Conservation (phyloP, 2,329 filamentous ascomycete species). For the Eutypella sp. region DNA sequence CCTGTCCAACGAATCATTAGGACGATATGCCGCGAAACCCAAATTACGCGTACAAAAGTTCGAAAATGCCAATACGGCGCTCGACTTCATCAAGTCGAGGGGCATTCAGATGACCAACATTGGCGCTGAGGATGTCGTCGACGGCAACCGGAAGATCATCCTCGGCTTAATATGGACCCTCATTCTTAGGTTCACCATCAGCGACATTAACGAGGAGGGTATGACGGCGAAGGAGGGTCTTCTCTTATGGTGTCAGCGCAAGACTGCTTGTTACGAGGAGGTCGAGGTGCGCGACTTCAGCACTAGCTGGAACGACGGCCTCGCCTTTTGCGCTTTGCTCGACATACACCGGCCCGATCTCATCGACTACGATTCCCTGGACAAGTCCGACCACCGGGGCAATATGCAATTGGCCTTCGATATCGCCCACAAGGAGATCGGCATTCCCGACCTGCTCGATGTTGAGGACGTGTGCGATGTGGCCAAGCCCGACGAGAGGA, state of each 20-base stretch:
- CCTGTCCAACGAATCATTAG: conserved; percentile 88
- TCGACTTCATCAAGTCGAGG: conserved; percentile 86
- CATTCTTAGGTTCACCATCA: conserved; percentile 97
- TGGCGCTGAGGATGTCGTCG: conserved; percentile 94
- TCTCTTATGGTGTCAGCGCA: conserved; percentile 94
- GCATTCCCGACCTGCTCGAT: conserved; percentile 90
- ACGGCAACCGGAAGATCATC: conserved; percentile 97
- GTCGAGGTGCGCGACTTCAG: conserved; percentile 96
- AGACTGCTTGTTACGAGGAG: conserved; percentile 97
- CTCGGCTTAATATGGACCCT: conserved; percentile 96
- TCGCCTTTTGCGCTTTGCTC: conserved; percentile 92
- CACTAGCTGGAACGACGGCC: conserved; percentile 91
- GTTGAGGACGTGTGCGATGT: conserved; percentile 98
- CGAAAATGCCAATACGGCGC: conserved; percentile 94
- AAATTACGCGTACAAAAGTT: conserved; percentile 95
- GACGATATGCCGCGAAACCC: conserved; percentile 92
- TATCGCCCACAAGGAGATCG: conserved; percentile 92
- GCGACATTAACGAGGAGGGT: conserved; percentile 96
- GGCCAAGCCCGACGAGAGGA: conserved; percentile 89
- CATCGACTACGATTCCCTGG: conserved; percentile 91
- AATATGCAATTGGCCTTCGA: conserved; percentile 99
- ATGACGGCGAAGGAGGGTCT: conserved; percentile 96
- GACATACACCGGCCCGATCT: conserved; percentile 96
- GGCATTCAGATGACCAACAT: conserved; percentile 98
- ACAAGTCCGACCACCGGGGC: conserved; percentile 88